Percentiles rank a stretch among this genome's conserved stretches.
Conservation (phyloP, 352 stramenopile genomes). For the Globisporangium perplexum region DNA sequence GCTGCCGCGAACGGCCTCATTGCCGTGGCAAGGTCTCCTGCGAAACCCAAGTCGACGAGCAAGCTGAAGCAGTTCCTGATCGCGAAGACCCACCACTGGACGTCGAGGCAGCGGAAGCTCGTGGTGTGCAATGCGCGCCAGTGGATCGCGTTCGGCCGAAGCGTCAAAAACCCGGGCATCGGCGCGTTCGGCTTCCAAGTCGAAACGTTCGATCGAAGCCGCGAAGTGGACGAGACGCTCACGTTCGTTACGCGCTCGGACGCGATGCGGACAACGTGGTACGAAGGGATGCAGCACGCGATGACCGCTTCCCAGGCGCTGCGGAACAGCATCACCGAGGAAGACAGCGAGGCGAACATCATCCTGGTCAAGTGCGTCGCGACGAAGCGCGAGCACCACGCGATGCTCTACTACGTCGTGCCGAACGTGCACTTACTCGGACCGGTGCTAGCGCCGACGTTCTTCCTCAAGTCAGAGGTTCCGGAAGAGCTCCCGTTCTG, state of each 20-base stretch:
- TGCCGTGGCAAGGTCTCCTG: background rate
- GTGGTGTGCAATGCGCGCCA: conserved; percentile 69
- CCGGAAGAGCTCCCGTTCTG: conserved; percentile 78
- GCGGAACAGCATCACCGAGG: conserved; percentile 48
- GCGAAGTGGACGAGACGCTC: conserved; percentile 66
- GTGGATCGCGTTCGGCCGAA: conserved; percentile 73
- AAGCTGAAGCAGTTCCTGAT: conserved; percentile 65
- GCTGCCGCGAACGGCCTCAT: conserved; percentile 6
- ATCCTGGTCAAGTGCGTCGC: conserved; percentile 57
- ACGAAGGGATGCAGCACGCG: conserved; percentile 48
- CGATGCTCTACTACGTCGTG: conserved; percentile 41
- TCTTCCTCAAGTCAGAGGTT: conserved; percentile 74
- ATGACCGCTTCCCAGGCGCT: conserved; percentile 37
- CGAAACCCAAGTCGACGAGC: conserved; percentile 20
- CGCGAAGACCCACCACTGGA: conserved; percentile 54
- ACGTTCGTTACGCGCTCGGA: conserved; percentile 72
- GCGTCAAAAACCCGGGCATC: conserved; percentile 55
- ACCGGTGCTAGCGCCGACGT: conserved; percentile 51
- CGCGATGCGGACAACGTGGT: conserved; percentile 46
- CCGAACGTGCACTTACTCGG: conserved; percentile 56
- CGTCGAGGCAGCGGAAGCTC: conserved; percentile 43
- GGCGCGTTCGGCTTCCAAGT: conserved; percentile 77
- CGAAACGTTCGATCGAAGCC: conserved; percentile 66
- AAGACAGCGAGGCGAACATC: conserved; percentile 56
- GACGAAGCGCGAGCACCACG: conserved; percentile 33